Evolutionary conservation across 2,329 filamentous ascomycete species (phyloP), one percentile per base, ranked within the genome.

Genomic region (Xylariaceae sp.): DNA sequence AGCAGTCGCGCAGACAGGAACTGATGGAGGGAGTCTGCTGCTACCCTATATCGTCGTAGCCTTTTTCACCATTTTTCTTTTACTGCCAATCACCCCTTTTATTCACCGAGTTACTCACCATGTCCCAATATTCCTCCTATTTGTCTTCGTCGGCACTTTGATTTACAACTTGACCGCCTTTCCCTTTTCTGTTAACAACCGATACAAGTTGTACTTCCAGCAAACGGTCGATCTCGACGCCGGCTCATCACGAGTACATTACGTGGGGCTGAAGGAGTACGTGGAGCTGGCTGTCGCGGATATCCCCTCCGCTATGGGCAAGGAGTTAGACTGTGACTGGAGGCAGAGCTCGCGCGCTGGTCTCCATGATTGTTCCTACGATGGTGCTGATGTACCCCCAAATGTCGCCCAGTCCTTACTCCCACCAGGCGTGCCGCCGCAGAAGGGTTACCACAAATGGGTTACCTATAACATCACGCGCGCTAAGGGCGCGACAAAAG

Each of bases 161-260:
- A 77, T 91, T 45, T 97, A 95, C 71, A 95, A 94, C 61, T 77
- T 96, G 4, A 69, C 80, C 2, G 88, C 87, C 2, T 96, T 95
- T 65, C 93, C 93, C 0, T 97, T 97, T 67, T 93, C 88, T 0
- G 70, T 79, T 19, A 76, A 82, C 48, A 86, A 83, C 62, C 80
- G 88, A 29, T 81, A 95, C 65, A 97, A 97, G 66, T 75, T 92
- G 38, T 94, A 83, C 66, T 96, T 97, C 64, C 73, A 87, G 40
- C 91, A 98, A 63, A 79, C 79, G 8, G 73, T 96, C 38, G 80
- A 95, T 54, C 76, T 95, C 8, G 86, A 88, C 54, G 80, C 75
- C 4, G 83, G 83, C n/a, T 69, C 75, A 12, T 88, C 89, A 54
- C 72, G 69, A 2, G 86, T 91, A 33, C 81, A 80, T 25, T 70